phyloP scores from a whole-genome alignment of 2,329 filamentous ascomycete species.

The Hymenoscyphus occultus region DNA sequence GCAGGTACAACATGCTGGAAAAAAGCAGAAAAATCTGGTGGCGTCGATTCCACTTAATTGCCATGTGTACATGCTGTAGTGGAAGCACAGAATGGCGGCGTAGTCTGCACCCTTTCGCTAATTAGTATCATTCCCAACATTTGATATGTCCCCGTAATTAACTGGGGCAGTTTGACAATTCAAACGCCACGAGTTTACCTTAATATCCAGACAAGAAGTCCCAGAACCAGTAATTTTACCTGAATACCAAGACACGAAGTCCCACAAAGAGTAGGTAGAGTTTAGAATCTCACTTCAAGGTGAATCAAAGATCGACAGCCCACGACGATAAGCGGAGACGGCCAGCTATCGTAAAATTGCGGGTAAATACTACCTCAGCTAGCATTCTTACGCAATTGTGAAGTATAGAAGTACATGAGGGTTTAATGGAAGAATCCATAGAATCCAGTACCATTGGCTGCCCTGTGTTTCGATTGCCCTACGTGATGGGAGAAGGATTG shows the following conservation, averaged over 20 bases:
- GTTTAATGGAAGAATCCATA: not conserved
- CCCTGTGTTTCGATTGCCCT: constrained; percentile 11
- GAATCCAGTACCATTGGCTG: constrained; percentile 2
- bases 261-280: not conserved
- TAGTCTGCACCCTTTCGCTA: not conserved
- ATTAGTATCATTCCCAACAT: not conserved
- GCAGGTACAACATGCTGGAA: not conserved
- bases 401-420: not conserved
- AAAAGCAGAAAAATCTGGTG: constrained; percentile 2
- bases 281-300: not conserved
- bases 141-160: not conserved
- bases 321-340: not conserved
- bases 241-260: constrained; percentile 2
- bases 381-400: not conserved
- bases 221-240: not conserved
- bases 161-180: not conserved
- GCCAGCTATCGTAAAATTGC: not conserved
- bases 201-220: constrained; percentile 4
- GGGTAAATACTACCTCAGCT: not conserved
- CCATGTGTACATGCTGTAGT: constrained; percentile 9
- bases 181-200: not conserved
- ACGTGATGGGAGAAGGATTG: constrained; percentile 8
- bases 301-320: not conserved
- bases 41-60: not conserved
- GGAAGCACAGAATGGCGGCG: not conserved